Evolutionary conservation across 306 rosid species (phyloP).

Genomic region (Medicago truncatula): DNA sequence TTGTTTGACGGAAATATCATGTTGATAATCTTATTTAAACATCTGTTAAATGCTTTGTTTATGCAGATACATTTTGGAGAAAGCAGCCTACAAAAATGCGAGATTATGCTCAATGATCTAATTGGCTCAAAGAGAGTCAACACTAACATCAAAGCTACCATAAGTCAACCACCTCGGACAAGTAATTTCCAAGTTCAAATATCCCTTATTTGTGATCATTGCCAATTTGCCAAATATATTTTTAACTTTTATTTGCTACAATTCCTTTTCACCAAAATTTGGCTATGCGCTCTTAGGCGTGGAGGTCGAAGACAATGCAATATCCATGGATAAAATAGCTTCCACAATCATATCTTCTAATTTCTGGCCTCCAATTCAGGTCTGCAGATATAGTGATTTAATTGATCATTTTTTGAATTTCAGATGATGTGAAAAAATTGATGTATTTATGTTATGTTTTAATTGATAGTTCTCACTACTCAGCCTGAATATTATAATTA

Average conservation of each 20-base stretch:
- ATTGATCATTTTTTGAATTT: not conserved
- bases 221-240: not conserved
- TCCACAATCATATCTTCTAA: not conserved
- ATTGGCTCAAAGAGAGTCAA: not conserved
- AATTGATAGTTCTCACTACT: not conserved
- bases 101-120: not conserved
- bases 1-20: conserved; percentile 34
- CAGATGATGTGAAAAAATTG: not conserved
- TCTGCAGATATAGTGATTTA: not conserved
- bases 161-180: not conserved
- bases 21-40: not conserved
- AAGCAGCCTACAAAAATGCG: not conserved
- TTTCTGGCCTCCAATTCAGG: conserved; percentile 1
- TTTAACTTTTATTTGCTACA: not conserved
- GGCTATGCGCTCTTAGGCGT: not conserved
- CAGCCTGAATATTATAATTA: conserved; percentile 7
- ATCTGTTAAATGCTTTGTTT: not conserved
- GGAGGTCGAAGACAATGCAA: conserved; percentile 1
- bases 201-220: not conserved
- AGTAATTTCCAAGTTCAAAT: not conserved
- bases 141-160: not conserved
- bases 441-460: not conserved
- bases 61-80: not conserved
- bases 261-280: not conserved
- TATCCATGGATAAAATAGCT: not conserved